A percentile compares a stretch with the other conserved stretches of the same genome.
Evolutionary conservation across 257 asterid genomes (phyloP).

Genomic region (Solanum pennellii): DNA sequence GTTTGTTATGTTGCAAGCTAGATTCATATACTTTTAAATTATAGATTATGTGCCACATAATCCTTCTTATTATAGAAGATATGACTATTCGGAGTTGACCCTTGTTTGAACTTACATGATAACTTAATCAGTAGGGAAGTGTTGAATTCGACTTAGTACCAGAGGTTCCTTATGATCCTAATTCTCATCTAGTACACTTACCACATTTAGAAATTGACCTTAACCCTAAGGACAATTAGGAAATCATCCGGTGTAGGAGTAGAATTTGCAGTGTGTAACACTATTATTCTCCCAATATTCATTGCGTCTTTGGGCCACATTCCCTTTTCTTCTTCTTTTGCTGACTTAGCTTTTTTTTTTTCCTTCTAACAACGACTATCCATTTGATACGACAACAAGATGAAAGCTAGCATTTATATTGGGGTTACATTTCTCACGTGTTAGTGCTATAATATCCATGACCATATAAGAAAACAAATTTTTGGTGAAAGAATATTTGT

Average conservation of each 20-base stretch:
- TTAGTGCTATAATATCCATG: slow-evolving; percentile 7
- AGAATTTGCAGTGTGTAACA: neutral
- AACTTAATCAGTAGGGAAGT: neutral
- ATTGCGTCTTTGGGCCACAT: neutral
- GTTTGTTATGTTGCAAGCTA: neutral
- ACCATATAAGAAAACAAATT: slow-evolving; percentile 14
- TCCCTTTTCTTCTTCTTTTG: neutral
- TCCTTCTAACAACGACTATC: neutral
- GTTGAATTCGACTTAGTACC: neutral
- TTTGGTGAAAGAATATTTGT: neutral
- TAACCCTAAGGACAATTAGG: neutral
- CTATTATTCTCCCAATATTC: neutral
- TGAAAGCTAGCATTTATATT: neutral
- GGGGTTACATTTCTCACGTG: neutral
- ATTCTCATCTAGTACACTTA: neutral
- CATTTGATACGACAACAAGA: no score
- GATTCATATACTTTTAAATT: no score
- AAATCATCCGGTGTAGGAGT: neutral
- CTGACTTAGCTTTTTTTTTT: no score
- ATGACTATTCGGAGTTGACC: neutral
- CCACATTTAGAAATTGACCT: neutral
- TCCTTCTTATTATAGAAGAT: no score
- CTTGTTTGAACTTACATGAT: neutral
- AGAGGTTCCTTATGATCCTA: neutral
- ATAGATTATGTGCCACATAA: neutral